Evolutionary conservation across 2,329 filamentous ascomycete species (phyloP).

Genomic region (Botrytis paeoniae): DNA sequence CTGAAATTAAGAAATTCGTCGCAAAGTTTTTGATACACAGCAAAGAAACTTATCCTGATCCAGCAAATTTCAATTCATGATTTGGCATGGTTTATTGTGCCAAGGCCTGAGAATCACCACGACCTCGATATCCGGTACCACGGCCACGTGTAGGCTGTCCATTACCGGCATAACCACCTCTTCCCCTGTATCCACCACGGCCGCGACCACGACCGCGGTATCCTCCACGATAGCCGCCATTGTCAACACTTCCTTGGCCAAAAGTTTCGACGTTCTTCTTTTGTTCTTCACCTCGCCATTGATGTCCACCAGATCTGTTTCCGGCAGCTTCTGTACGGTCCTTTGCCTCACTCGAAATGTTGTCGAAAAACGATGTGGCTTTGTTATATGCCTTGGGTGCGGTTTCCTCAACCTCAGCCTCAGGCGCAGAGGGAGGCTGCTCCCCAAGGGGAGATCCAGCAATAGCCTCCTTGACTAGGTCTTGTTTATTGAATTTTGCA

Average conservation of each 20-base stretch:
- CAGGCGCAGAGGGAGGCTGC: conserved; percentile 40
- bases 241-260: conserved; percentile 91
- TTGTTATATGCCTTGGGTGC: conserved; percentile 72
- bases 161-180: conserved; percentile 29
- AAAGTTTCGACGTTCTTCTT: conserved; percentile 98
- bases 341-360: conserved; percentile 91
- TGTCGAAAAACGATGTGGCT: conserved; percentile 90
- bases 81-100: conserved; percentile 26
- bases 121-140: conserved; percentile 34
- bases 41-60: conserved; percentile 27
- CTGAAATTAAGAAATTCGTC: conserved; percentile 27
- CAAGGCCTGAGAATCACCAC: conserved; percentile 29
- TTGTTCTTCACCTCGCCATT: conserved; percentile 90
- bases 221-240: conserved; percentile 63
- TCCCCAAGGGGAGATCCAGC: conserved; percentile 68
- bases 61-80: conserved; percentile 15
- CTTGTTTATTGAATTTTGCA: conserved; percentile 84
- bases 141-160: conserved; percentile 32
- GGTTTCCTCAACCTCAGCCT: conserved; percentile 38
- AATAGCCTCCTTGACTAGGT: conserved; percentile 82
- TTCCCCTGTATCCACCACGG: conserved; percentile 41
- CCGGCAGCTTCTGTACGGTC: conserved; percentile 75
- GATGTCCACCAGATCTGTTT: conserved; percentile 70
- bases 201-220: conserved; percentile 74
- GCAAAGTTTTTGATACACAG: conserved; percentile 34